Evolutionary conservation across 108 stramenopile species (phyloP), one percentile per base, ranked within the genome.

Genomic region (Nannochloropsis oceanica): DNA sequence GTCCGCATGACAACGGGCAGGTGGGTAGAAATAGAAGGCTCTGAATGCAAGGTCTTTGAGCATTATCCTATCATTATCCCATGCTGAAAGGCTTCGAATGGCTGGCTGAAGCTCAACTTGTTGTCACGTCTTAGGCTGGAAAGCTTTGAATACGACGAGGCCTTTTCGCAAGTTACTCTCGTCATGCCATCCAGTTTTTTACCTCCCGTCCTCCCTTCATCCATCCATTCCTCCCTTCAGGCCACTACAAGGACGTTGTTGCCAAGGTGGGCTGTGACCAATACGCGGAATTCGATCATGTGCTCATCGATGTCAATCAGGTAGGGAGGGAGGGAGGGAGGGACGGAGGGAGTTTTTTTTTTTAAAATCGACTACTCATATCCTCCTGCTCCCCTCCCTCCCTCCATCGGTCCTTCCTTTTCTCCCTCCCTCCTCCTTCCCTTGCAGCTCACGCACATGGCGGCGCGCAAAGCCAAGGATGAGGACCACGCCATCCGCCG

Each of bases 401-500:
- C 46, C 46, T 50, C 46, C 46, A 13, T 50, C 46, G 13, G 13
- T 50, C 14, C 46, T 14, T 80, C n/a, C 34, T 80, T 34, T 59
- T 2, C 12, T 43, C 9, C 59, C 12, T 34, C 13, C 18, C 82
- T 25, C 12, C 26, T 43, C 9, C 82, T 11, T 25, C 73, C 20
- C 14, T 73, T 44, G 43, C 79, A 86, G 86, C 59, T 86, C 34
- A 81, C 82, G 34, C 86, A 86, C 82, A 73, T 82, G 43, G 81
- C 86, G 82, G 25, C 82, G 25, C 25, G 86, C 14, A 86, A 73
- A 42, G 81, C 86, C 24, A 27, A 20, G 18, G 59, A 86, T 42
- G 86, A 86, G 82, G 73, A 86, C n/a, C 86, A 86, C 50, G 86
- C 86, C 50, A 82, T 86, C 50, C 44, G 46, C 12, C 81, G 86